A percentile compares a stretch with the other conserved stretches of the same genome.
These are phyloP conservation scores for Penicillium alfredii DNA, from an alignment of 495 filamentous ascomycete species.

Conservation along the genomic window DNA sequence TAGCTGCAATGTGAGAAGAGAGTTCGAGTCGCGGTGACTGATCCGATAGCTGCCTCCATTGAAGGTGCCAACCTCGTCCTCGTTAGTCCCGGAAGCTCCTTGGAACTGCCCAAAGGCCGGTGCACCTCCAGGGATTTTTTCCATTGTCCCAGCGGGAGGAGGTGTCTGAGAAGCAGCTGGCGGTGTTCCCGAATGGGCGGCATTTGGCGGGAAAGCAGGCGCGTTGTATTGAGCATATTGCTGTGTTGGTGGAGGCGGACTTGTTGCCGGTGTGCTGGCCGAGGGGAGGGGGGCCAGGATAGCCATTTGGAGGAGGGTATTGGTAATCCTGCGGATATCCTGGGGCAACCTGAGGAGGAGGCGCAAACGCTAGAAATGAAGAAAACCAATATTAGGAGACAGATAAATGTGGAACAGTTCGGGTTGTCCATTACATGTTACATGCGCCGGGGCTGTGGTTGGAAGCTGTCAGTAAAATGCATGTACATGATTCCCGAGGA, in stretches of 20 bases:
- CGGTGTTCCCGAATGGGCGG: neutral
- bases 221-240: constrained; percentile 2
- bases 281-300: constrained; percentile 18
- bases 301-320: constrained; percentile 23
- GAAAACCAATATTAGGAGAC: no score
- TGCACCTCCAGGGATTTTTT: constrained; percentile 39
- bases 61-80: constrained; percentile 87
- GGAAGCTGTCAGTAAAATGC: neutral
- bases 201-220: constrained; percentile 2
- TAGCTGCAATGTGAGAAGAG: constrained; percentile 80
- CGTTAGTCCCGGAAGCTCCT: constrained; percentile 49
- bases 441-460: constrained; percentile 17
- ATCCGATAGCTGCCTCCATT: constrained; percentile 93
- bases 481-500: no score
- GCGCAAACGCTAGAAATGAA: no score
- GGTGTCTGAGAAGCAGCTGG: constrained; percentile 20
- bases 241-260: constrained; percentile 1
- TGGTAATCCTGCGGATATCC: no score
- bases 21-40: constrained; percentile 87
- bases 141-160: constrained; percentile 11
- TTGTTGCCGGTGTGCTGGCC: neutral
- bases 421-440: constrained; percentile 19
- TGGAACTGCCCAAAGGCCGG: constrained; percentile 49
- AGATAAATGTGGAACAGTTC: no score
- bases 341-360: no score